Evolutionary conservation across 257 asterid genomes (phyloP), one percentile per base, ranked within the genome.

Genomic region (Marsdenia floribunda): DNA sequence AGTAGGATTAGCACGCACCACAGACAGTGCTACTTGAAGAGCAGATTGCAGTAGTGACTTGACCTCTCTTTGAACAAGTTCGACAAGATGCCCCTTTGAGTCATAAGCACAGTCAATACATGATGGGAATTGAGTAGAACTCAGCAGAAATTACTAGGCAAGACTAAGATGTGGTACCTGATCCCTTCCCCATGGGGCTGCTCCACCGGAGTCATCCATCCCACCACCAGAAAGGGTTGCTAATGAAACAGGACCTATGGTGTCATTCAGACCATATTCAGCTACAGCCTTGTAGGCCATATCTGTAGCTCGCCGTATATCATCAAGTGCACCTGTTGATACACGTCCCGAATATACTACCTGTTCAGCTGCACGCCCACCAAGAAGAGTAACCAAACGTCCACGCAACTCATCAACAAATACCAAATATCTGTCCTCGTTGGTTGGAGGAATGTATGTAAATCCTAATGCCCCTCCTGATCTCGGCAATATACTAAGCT

Each of bases 321-420:
- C 99, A 58, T 95, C 99, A 74, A 95, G 85, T 15, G 99, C 99
- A 82, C 99, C 99, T 44, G 99, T 95, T n/a, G 99, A 90, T 79
- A 95, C 98, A 78, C 99, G 98, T 44, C 99, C 99, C 57, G 91
- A 85, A 81, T 90, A 95, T 68, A 91, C 83, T 70, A 95, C 86
- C 84, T 95, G 97, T 80, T 95, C 99, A 5, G 99, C 99, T 65
- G 99, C 99, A 72, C 99, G 98, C n/a, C 98, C 99, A 0, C 99
- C 99, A 35, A 95, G 96, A 75, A 95, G 98, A 78, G 99, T 91
- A 69, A 92, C 99, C 72, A 95, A 90, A 77, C 96, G 96, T 71
- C 99, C 99, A 10, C 97, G 96, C 88, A 95, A 82, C 88, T 95
- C 98, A 76, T 95, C 99, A 37, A 90, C 81, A 84, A 95, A 92